A percentile compares a stretch with the other conserved stretches of the same genome.
phyloP scores from a whole-genome alignment of 768 basidiomycete species.

The Coprinellus micaceus region DNA sequence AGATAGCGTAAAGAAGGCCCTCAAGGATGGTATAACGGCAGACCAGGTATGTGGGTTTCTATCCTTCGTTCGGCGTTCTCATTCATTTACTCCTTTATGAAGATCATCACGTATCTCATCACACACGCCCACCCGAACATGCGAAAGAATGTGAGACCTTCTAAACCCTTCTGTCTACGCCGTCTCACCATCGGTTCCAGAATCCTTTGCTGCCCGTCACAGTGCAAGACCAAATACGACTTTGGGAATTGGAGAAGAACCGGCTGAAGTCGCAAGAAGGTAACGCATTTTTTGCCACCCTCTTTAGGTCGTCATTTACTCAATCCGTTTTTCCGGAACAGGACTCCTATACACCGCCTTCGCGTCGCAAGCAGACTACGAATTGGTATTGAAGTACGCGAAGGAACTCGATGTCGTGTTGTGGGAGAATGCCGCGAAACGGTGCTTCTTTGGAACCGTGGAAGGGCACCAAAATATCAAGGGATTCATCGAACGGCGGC shows the following conservation, averaged over 20 bases:
- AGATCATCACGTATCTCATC: slow-evolving; percentile 95
- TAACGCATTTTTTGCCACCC: slow-evolving; percentile 31
- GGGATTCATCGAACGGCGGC: slow-evolving; percentile 75
- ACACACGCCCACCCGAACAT: slow-evolving; percentile 98
- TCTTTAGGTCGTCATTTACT: slow-evolving; percentile 20
- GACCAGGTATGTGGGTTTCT: slow-evolving; percentile 66
- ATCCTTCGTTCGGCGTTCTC: slow-evolving; percentile 17
- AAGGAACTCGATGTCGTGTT: slow-evolving; percentile 76
- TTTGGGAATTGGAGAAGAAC: slow-evolving; percentile 97
- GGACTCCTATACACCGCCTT: slow-evolving; percentile 90
- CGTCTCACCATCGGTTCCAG: slow-evolving; percentile 37
- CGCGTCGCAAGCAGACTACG: slow-evolving; percentile 82
- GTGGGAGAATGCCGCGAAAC: slow-evolving; percentile 72
- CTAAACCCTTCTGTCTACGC: slow-evolving; percentile 16
- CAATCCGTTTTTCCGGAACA: slow-evolving; percentile 28
- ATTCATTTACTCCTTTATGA: slow-evolving; percentile 12
- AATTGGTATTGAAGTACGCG: slow-evolving; percentile 82
- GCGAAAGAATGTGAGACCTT: slow-evolving; percentile 72
- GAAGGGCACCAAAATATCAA: slow-evolving; percentile 78
- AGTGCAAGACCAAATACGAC: slow-evolving; percentile 94
- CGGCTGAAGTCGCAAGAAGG: slow-evolving; percentile 87
- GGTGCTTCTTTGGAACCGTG: slow-evolving; percentile 79
- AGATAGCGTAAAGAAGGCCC: slow-evolving; percentile 91
- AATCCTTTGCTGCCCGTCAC: slow-evolving; percentile 94
- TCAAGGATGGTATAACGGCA: slow-evolving; percentile 93